Evolutionary conservation across 345 rosid genomes (phyloP).

Genomic region (Odontarrhena argentea): DNA sequence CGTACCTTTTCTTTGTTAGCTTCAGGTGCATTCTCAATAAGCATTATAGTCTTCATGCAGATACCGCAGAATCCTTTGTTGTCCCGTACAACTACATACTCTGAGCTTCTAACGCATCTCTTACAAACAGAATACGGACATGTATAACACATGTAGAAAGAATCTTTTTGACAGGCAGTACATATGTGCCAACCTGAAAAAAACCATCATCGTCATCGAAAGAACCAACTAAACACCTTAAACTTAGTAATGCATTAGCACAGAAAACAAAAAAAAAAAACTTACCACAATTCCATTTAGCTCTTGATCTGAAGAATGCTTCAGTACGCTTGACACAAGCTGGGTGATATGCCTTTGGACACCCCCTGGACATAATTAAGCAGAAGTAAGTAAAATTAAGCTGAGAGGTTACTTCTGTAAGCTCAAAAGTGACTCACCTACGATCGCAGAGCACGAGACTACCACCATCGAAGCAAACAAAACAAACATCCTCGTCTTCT

Average conservation of each 20-base stretch:
- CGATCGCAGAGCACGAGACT: constrained; percentile 96
- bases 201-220: constrained; percentile 5
- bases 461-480: constrained; percentile 98
- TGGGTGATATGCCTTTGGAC: constrained; percentile 95
- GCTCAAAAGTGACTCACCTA: constrained; percentile 53
- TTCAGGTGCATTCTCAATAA: constrained; percentile 67
- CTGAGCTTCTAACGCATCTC: constrained; percentile 80
- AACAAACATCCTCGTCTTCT: constrained; percentile 97
- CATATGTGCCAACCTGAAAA: constrained; percentile 96
- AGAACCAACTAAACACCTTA: not conserved
- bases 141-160: constrained; percentile 89
- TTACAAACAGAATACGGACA: constrained; percentile 96
- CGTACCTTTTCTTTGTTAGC: constrained; percentile 45
- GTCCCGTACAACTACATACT: constrained; percentile 73
- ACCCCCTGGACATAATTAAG: constrained; percentile 62
- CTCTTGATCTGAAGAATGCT: constrained; percentile 78
- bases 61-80: constrained; percentile 88
- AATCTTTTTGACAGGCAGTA: constrained; percentile 76
- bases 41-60: constrained; percentile 84
- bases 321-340: constrained; percentile 91
- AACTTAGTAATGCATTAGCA: constrained; percentile 2
- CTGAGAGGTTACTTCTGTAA: not conserved
- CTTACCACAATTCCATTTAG: constrained; percentile 96
- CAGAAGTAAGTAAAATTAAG: not conserved
- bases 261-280: constrained; percentile 12